Evolutionary conservation across 306 rosid species (phyloP).

Genomic region (Mimosa pudica): DNA sequence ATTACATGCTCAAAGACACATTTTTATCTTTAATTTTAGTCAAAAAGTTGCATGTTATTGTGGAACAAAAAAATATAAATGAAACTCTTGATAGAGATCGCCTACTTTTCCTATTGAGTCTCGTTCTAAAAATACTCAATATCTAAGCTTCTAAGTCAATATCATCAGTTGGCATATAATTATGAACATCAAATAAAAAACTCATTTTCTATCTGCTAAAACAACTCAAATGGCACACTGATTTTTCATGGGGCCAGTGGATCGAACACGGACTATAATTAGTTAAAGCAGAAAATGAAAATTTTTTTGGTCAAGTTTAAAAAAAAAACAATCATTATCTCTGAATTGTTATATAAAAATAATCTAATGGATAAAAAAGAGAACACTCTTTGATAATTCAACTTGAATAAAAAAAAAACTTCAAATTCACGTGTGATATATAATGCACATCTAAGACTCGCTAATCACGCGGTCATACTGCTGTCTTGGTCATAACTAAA

Average conservation of each 20-base stretch:
- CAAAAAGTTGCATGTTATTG: background rate
- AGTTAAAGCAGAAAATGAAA: background rate
- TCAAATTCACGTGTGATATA: background rate
- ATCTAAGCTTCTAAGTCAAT: background rate
- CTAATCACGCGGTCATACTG: background rate
- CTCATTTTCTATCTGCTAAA: too few relatives aligned
- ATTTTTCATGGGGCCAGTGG: too few relatives aligned
- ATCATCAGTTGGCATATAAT: background rate
- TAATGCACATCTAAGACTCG: background rate
- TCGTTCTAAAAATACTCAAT: background rate
- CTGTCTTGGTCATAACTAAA: background rate
- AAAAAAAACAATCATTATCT: too few relatives aligned
- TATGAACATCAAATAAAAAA: background rate
- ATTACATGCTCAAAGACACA: background rate
- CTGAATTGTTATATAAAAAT: too few relatives aligned
- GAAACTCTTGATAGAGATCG: background rate
- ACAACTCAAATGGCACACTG: background rate
- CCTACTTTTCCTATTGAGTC: background rate
- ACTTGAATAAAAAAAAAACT: background rate
- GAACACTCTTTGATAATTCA: background rate
- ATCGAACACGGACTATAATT: background rate
- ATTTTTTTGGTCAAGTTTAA: too few relatives aligned
- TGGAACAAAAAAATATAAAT: too few relatives aligned
- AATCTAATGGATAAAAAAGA: too few relatives aligned
- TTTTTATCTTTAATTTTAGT: background rate